Evolutionary conservation across 1,284 basidiomycete species (phyloP).

Genomic region (Malassezia caprae): DNA sequence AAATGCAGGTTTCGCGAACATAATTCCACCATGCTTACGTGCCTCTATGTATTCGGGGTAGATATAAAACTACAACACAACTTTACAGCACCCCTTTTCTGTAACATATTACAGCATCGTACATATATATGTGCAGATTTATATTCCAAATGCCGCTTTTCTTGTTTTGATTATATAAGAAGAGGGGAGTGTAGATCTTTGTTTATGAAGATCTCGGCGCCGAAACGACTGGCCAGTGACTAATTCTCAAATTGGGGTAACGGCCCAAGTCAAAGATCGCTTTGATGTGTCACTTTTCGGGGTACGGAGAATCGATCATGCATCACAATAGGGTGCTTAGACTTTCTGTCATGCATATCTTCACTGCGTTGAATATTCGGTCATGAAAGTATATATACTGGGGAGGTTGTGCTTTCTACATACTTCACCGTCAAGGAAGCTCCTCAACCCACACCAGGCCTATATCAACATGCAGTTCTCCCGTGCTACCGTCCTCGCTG

Average conservation of each 20-base stretch:
- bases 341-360: background rate
- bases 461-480: conserved; percentile 29
- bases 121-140: background rate
- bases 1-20: background rate
- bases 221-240: background rate
- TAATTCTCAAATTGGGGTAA: background rate
- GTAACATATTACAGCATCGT: background rate
- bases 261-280: background rate
- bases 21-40: background rate
- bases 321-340: background rate
- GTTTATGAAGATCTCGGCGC: background rate
- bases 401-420: background rate
- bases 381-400: background rate
- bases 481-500: conserved; percentile 24
- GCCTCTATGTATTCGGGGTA: background rate
- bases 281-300: background rate
- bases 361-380: background rate
- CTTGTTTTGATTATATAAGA: background rate
- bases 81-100: background rate
- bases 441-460: background rate
- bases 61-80: background rate
- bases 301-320: background rate
- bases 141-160: background rate
- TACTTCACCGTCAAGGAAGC: background rate
- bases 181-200: background rate